Conservation (phyloP, 2,329 filamentous ascomycete species). For the Neofusicoccum kwambonambiense region DNA sequence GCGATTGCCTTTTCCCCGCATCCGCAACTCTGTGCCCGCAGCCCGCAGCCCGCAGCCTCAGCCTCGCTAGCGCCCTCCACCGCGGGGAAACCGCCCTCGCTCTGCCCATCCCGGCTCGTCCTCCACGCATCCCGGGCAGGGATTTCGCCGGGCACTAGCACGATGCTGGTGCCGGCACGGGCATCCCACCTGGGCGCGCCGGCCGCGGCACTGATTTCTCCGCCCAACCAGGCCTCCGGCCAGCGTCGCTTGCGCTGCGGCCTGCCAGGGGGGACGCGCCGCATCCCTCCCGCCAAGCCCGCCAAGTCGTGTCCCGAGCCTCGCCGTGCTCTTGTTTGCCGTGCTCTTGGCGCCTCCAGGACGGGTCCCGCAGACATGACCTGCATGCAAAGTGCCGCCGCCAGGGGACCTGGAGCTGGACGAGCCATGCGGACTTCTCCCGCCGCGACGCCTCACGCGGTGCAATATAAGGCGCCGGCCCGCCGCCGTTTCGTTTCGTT, state of each 20-base stretch:
- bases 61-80: neutral
- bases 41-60: no score
- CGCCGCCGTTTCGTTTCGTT: constrained; percentile 1
- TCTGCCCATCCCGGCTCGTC: no score
- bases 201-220: constrained; percentile 1
- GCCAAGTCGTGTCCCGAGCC: neutral
- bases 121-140: neutral
- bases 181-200: no score
- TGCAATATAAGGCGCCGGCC: neutral
- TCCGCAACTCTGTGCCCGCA: no score
- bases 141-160: neutral
- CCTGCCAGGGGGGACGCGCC: no score
- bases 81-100: neutral
- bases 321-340: neutral
- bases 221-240: constrained; percentile 2
- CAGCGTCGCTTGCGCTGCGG: neutral
- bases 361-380: neutral
- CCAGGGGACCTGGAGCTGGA: neutral
- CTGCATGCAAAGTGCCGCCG: neutral
- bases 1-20: no score
- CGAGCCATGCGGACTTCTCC: neutral
- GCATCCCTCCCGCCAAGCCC: neutral
- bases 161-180: neutral
- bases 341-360: neutral
- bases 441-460: neutral